These are phyloP conservation scores for Colletotrichum viniferum DNA, from an alignment of 2,329 filamentous ascomycete genomes.

Conservation along the genomic window DNA sequence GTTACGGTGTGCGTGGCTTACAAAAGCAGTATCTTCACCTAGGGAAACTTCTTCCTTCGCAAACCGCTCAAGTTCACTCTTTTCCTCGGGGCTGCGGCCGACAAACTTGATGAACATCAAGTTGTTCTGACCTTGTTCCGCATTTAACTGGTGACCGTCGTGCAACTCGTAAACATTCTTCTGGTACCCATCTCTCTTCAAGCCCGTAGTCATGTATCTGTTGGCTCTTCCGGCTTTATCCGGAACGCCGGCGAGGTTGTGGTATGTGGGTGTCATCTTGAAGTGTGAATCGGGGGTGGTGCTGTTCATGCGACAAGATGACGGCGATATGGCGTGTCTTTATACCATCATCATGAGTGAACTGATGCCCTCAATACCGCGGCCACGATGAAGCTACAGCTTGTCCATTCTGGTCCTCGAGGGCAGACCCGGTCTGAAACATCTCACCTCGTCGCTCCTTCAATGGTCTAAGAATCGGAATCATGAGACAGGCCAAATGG, in stretches of 20 bases:
- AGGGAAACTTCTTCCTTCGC: not conserved
- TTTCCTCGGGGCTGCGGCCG: not conserved
- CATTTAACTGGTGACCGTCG: not conserved
- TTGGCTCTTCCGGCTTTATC: not conserved
- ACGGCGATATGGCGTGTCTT: not conserved
- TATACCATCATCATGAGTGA: accelerated
- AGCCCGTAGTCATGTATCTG: not conserved
- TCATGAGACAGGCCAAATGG: not conserved
- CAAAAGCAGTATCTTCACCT: not conserved
- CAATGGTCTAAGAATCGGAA: not conserved
- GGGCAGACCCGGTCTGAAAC: not conserved
- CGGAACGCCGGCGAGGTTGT: not conserved
- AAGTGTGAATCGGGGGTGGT: not conserved
- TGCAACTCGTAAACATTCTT: not conserved
- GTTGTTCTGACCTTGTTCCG: not conserved
- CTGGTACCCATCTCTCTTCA: not conserved
- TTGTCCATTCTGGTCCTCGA: not conserved
- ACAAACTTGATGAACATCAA: not conserved
- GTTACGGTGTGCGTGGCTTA: not conserved
- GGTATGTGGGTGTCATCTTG: not conserved
- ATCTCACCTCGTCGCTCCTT: not conserved
- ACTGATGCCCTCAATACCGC: not conserved
- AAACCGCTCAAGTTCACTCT: not conserved
- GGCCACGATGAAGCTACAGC: not conserved
- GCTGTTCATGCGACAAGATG: not conserved